Base-by-base conservation (phyloP, 148 eudicot genomes). In the Dianthus caryophyllus region DNA sequence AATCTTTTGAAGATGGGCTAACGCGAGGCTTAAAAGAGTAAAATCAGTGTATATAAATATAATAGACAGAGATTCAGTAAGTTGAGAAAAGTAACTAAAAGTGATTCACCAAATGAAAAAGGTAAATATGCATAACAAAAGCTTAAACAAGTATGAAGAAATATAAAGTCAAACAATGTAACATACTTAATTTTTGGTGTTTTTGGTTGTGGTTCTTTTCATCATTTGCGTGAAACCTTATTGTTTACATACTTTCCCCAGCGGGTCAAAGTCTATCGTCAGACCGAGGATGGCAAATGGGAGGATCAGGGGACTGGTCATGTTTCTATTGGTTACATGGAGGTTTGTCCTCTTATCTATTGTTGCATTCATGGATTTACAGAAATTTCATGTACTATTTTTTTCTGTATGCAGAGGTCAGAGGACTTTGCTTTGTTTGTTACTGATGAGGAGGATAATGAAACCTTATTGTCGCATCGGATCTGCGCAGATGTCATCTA, bases 261-360 rank as follows among this genome's bases (percentile, higher is more conserved):
- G 99, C 87, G 92, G 58, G 99, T 88, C 22, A 90, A 88, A 79
- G 92, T 88, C 39, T 95, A 95, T 74, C 92, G 97, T 20, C 72
- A 86, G 72, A 87, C 75, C 73, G 88, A 81, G 43, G 97, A 90
- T 70, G 96, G 99, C 60, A 90, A 95, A 73, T 95, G 99, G 99
- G 99, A 95, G 76, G 99, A 95, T 79, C 97, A 87, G 64, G 99
- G 99, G 73, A 88, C 96, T 70, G 99, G 99, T 41, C 97, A 95
- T 79, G 87, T 90, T 43, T 81, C 91, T 71, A 84, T 95, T 81
- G 99, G 90, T 79, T 95, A 84, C 79, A 63, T 84, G 73, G 99
- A 95, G 97, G 99, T 90, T 54, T 71, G 84, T 61, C 67, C 54
- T 64, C 27, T 43, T 17, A n/a, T 55, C n/a, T 36, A 12, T 44